phyloP scores from a whole-genome alignment of 2,329 filamentous ascomycete species.

The Fusarium chaquense region DNA sequence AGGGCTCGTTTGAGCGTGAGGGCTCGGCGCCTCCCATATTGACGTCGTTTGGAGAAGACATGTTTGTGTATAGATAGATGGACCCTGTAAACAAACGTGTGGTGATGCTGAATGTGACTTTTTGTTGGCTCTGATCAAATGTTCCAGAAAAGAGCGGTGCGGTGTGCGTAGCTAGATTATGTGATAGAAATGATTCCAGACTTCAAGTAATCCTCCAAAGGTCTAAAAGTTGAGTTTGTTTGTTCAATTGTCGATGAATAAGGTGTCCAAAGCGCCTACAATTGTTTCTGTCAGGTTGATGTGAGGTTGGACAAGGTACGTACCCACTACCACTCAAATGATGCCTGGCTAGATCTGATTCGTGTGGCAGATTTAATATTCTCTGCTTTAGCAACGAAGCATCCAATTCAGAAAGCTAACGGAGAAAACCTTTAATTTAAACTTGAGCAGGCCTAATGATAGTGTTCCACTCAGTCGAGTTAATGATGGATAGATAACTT shows the following conservation, averaged over 20 bases:
- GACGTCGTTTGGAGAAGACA: constrained; percentile 51
- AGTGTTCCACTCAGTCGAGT: neutral
- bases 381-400: neutral
- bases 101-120: neutral
- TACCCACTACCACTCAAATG: neutral
- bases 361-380: neutral
- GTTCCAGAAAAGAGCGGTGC: neutral
- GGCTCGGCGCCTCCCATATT: constrained; percentile 48
- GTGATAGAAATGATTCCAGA: no score
- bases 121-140: neutral
- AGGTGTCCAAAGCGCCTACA: neutral
- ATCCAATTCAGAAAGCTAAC: neutral
- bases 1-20: constrained; percentile 60
- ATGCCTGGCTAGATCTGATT: neutral
- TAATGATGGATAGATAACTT: neutral
- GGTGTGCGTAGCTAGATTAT: neutral
- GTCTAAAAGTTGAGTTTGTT: neutral
- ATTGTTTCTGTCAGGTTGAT: constrained; percentile 8
- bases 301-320: neutral
- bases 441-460: neutral
- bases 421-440: fast-evolving
- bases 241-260: neutral
- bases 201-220: neutral
- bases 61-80: constrained; percentile 20
- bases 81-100: neutral